Base-by-base conservation (phyloP, 169 alveolate species). In the Plasmodium yoelii region DNA sequence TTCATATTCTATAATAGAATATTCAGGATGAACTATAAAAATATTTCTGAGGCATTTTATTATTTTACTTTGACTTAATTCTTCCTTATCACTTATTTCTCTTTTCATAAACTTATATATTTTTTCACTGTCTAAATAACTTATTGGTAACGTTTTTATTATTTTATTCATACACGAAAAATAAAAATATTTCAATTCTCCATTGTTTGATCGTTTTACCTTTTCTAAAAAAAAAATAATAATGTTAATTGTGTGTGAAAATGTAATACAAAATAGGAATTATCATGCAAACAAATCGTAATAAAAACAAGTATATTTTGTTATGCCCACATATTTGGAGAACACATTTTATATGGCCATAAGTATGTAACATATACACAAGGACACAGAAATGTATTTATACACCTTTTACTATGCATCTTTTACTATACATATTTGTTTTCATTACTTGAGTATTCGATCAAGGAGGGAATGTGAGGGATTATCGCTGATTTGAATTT, bases 361-460 rank as follows among this genome's bases (percentile, higher is more conserved):
- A 47, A 47, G 56, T 10, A n/a, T 13, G 59, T 49, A 13, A 6
- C 2, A 49, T 49, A 49, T 49, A 1, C 19, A 51, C 19, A 51
- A 2, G 6, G 5, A 49, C 18, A 49, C 19, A 51, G 1, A 7
- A 3, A 51, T 7, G 7, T 51, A 2, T 51, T 13, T 51, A 6
- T 51, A 51, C 19, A 49, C 7, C 2, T 49, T 9, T 49, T 12
- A 1, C 19, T 49, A 49, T 49, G 57, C 15, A 49, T 49, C 5
- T 51, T 13, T 51, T 12, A 13, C 2, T 57, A 15, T 57, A 5
- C 19, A 24, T 0, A 57, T 57, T n/a, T 57, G 18, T 51, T 13
- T 2, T 22, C 13, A 39, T 86, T 86, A 86, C 91, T 86, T 70
- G 91, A 56, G n/a, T 86, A 70, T 15, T 80, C 90, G 13, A 67